A percentile compares a stretch with the other conserved stretches of the same genome.
Evolutionary conservation across 176 grass and related monocot species (phyloP).

Genomic region (Oryza nivara): DNA sequence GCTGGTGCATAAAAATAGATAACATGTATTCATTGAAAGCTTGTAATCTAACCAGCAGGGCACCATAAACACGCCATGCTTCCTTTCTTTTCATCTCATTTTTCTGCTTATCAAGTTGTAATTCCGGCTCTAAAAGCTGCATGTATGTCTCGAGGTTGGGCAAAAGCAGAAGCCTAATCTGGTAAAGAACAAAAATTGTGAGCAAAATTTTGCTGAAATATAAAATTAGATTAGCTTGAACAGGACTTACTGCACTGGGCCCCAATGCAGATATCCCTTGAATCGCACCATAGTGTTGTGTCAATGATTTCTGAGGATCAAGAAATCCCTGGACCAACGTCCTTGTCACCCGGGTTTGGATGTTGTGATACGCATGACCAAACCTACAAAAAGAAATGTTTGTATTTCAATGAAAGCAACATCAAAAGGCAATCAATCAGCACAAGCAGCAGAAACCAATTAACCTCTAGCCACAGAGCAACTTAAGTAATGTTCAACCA

Average conservation of each 20-base stretch:
- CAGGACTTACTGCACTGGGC: slow-evolving; percentile 57
- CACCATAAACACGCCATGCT: slow-evolving; percentile 93
- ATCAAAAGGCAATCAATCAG: background rate
- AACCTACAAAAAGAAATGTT: slow-evolving; percentile 51
- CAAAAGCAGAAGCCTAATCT: slow-evolving; percentile 87
- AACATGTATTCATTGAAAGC: slow-evolving; percentile 16
- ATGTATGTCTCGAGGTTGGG: slow-evolving; percentile 87
- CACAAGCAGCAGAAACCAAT: background rate
- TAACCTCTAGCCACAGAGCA: background rate
- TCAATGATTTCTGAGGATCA: slow-evolving; percentile 85
- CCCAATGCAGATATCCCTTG: slow-evolving; percentile 91
- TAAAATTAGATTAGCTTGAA: slow-evolving; percentile 20
- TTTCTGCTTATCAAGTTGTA: slow-evolving; percentile 90
- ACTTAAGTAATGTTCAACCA: background rate
- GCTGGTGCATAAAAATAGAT: slow-evolving; percentile 7
- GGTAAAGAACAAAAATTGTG: slow-evolving; percentile 33
- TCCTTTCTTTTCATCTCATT: slow-evolving; percentile 97
- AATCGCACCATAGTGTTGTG: slow-evolving; percentile 96
- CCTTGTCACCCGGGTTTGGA: slow-evolving; percentile 75
- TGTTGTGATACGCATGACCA: slow-evolving; percentile 86
- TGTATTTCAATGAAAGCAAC: slow-evolving; percentile 10
- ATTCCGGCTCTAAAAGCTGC: slow-evolving; percentile 82
- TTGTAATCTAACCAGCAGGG: slow-evolving; percentile 65
- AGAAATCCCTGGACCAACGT: slow-evolving; percentile 87
- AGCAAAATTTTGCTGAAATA: slow-evolving; percentile 8